Conservation (phyloP, 73 alveolate species). For the Symbiodinium natans region DNA sequence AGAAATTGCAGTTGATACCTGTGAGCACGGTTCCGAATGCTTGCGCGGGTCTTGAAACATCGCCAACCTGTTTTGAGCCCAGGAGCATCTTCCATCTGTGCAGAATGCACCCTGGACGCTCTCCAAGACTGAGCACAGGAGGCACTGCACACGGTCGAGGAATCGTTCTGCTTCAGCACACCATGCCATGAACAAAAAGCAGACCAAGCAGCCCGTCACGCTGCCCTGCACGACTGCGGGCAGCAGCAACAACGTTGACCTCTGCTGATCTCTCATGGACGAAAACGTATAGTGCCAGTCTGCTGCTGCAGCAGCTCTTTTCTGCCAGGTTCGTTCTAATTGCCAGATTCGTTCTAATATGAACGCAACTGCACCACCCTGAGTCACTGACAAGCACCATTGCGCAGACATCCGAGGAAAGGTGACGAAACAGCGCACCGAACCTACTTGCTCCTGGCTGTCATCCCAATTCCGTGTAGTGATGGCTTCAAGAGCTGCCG, state of each 20-base stretch:
- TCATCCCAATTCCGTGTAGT: too few species aligned
- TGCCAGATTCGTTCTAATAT: too few species aligned
- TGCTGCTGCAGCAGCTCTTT: too few species aligned
- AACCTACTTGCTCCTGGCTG: too few species aligned
- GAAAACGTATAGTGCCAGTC: too few species aligned
- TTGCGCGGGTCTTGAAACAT: too few species aligned
- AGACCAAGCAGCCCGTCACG: background rate
- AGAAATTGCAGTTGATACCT: conserved; percentile 81
- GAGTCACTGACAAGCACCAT: background rate
- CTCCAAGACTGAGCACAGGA: background rate
- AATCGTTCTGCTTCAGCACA: too few species aligned
- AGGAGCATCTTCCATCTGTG: background rate
- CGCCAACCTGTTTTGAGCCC: background rate
- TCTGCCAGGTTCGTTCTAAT: too few species aligned
- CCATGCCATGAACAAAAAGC: too few species aligned
- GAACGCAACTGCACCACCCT: too few species aligned
- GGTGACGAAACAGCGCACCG: conserved; percentile 22
- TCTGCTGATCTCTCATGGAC: too few species aligned
- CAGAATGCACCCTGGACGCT: background rate
- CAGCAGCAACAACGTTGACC: background rate
- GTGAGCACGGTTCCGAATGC: background rate
- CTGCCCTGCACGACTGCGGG: background rate
- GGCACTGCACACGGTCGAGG: background rate
- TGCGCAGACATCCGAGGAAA: background rate
- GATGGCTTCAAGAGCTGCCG: too few species aligned